These are phyloP conservation scores for Melastoma malabathricum DNA, from an alignment of 345 rosid genomes.

Conservation along the genomic window DNA sequence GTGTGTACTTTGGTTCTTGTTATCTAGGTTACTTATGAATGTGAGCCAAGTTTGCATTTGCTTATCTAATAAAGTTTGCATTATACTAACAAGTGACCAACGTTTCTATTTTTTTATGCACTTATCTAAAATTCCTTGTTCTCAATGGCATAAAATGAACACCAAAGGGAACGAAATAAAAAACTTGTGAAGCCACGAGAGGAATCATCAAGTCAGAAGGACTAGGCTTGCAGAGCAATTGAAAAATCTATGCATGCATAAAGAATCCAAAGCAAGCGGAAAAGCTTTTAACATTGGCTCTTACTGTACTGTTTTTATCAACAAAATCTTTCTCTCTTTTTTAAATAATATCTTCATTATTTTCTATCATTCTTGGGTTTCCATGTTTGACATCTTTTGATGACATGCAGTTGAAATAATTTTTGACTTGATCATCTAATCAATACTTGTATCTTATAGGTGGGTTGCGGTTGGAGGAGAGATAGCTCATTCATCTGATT, in stretches of 20 bases:
- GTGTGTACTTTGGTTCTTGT: no score
- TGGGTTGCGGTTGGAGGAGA: slow-evolving; percentile 86
- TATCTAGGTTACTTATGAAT: no score
- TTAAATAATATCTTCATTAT: not conserved
- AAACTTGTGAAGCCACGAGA: slow-evolving; percentile 93
- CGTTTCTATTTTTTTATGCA: not conserved
- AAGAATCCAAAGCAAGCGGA: slow-evolving; percentile 78
- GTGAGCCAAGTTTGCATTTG: no score
- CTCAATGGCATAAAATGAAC: slow-evolving; percentile 77
- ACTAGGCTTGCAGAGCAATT: slow-evolving; percentile 79
- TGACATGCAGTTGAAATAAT: no score
- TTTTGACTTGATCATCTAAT: no score
- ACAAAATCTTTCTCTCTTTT: not conserved
- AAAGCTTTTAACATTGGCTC: slow-evolving; percentile 16
- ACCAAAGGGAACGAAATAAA: slow-evolving; percentile 81
- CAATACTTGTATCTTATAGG: slow-evolving; percentile 30
- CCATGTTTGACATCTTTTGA: no score
- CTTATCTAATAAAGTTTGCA: no score
- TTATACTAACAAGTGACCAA: no score
- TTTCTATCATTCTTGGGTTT: no score
- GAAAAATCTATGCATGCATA: slow-evolving; percentile 95
- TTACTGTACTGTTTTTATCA: not conserved
- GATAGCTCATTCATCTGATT: slow-evolving; percentile 96
- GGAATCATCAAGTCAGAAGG: slow-evolving; percentile 74
- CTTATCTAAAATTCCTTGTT: slow-evolving; percentile 7